Base-by-base conservation (phyloP, 2,329 filamentous ascomycete genomes). In the Fusarium sublunatum region DNA sequence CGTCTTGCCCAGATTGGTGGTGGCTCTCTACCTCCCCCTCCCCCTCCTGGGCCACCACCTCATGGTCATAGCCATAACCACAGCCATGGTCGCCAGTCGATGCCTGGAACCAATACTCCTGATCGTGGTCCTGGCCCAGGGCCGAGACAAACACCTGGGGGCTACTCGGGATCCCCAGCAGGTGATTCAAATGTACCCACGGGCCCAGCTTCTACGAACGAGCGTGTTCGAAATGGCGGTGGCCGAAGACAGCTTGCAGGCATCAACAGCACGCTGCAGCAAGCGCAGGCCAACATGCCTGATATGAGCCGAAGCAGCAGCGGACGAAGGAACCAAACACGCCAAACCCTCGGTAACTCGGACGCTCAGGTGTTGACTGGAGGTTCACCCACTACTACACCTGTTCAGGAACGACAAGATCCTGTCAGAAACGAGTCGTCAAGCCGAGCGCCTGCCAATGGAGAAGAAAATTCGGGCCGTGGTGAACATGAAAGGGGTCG, bases 261-360 rank as follows among this genome's bases (percentile, higher is more conserved):
- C 41, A 88, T 89, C 57, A 86, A 88, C 65, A 86, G 76, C 60
- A 85, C 81, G 46, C 78, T 88, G 5, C 82, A 84, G 63, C 81
- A 84, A 71, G 79, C 80, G 1, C 82, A 81, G 69, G 70, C 68
- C 72, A 83, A 67, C 64, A 78, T 70, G 76, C 77, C 71, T 2
- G 76, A 77, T 1, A 46, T 62, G 32, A 73, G 70, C 24, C 77
- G 76, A 25, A 76, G 74, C 28, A 77, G 75, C 40, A 76, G 76
- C 11, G 45, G 61, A 28, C 68, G 76, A 54, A 61, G 76, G 61
- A 71, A 72, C 63, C 75, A 77, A 68, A 60, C 76, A 26, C 73
- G 79, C 12, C 76, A 76, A 48, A 80, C 78, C 54, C 70, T 86
- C 32, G 82, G 78, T 15, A 81, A 80, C 15, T 86, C 84, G 3